Conservation (phyloP, 352 stramenopile species). For the Pythium graminicola region DNA sequence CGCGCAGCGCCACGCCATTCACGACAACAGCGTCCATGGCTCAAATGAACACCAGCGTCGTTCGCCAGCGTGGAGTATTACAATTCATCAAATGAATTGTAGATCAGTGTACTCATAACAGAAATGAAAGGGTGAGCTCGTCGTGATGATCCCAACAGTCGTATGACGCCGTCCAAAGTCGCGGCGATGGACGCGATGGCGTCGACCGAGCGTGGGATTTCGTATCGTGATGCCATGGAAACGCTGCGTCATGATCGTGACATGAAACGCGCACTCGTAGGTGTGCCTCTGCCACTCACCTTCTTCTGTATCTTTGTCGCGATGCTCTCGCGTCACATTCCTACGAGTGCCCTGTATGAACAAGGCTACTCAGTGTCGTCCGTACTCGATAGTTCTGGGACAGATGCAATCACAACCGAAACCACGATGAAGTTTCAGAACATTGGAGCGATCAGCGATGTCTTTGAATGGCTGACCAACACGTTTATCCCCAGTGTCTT, state of each 20-base stretch:
- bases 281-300: conserved; percentile 66
- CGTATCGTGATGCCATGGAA: conserved; percentile 22
- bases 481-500: conserved; percentile 31
- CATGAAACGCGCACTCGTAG: conserved; percentile 26
- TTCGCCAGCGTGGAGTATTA: too few relatives aligned
- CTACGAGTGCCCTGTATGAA: conserved; percentile 69
- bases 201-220: neutral
- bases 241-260: conserved; percentile 36
- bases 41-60: too few relatives aligned
- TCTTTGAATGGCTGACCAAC: conserved; percentile 34
- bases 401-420: conserved; percentile 28
- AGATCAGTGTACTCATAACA: conserved; percentile 13
- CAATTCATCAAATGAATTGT: conserved; percentile 16
- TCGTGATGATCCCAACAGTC: too few relatives aligned
- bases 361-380: conserved; percentile 70
- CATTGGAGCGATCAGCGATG: conserved; percentile 22
- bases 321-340: conserved; percentile 68
- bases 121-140: conserved; percentile 1
- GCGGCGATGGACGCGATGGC: neutral
- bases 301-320: conserved; percentile 62
- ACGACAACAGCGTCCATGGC: conserved; percentile 14
- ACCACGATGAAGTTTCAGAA: conserved; percentile 39
- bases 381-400: conserved; percentile 50
- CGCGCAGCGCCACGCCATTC: conserved; percentile 20
- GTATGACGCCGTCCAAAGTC: conserved; percentile 8